Evolutionary conservation across 2,329 filamentous ascomycete species (phyloP).

Genomic region (Diaporthe sp.): DNA sequence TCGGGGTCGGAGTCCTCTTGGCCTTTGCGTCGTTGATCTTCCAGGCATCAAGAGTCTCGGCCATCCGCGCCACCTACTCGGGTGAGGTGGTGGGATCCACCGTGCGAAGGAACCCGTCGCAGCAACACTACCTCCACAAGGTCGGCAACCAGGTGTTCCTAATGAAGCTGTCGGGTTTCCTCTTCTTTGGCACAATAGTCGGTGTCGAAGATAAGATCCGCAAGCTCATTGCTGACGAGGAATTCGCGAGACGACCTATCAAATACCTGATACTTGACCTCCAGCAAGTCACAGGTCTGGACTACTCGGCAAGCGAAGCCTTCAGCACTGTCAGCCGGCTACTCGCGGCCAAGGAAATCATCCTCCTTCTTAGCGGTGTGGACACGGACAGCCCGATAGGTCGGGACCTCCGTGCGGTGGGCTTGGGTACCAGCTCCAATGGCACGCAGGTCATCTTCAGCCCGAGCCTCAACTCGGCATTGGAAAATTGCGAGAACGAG

Average conservation of each 20-base stretch:
- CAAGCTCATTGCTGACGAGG: slow-evolving; percentile 83
- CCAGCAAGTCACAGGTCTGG: slow-evolving; percentile 89
- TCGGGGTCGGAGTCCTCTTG: slow-evolving; percentile 90
- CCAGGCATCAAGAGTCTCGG: slow-evolving; percentile 90
- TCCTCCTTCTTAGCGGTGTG: slow-evolving; percentile 86
- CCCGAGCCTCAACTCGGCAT: slow-evolving; percentile 89
- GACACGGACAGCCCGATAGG: slow-evolving; percentile 83
- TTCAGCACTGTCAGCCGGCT: slow-evolving; percentile 94
- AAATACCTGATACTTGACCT: slow-evolving; percentile 92
- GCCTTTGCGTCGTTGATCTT: slow-evolving; percentile 93
- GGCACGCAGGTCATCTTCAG: slow-evolving; percentile 84
- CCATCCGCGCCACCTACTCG: slow-evolving; percentile 90
- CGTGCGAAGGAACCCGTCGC: slow-evolving; percentile 89
- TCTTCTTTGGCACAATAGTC: slow-evolving; percentile 99
- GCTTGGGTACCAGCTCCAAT: slow-evolving; percentile 75
- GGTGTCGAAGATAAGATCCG: slow-evolving; percentile 93
- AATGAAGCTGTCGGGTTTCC: slow-evolving; percentile 91
- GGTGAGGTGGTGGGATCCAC: slow-evolving; percentile 93
- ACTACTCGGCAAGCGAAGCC: slow-evolving; percentile 96
- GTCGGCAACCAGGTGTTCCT: slow-evolving; percentile 91
- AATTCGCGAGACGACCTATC: slow-evolving; percentile 83
- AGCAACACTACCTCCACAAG: slow-evolving; percentile 87
- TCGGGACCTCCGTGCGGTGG: slow-evolving; percentile 84
- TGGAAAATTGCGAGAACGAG: slow-evolving; percentile 96
- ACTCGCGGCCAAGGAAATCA: slow-evolving; percentile 81